Base-by-base conservation (phyloP, 495 filamentous ascomycete genomes). In the Aspergillus haitiensis region DNA sequence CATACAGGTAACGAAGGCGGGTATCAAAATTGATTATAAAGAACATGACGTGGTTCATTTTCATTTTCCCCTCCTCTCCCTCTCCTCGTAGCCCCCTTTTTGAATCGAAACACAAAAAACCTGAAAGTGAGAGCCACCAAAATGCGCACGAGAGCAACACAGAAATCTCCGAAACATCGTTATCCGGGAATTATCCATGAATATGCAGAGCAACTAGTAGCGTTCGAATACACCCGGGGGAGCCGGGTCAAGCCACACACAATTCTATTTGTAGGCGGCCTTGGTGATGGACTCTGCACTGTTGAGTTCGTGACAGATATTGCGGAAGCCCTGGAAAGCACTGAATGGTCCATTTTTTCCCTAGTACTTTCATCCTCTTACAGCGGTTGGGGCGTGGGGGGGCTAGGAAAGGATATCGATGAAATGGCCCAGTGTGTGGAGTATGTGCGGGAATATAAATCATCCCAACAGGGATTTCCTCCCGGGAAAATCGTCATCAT, bases 221-320 rank as follows among this genome's bases (percentile, higher is more conserved):
- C 75, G 4, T 80, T 80, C 55, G 77, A 81, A 72, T 80, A 72
- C 56, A 71, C 72, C 6, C 61, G 67, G 48, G 55, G 39, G 21
- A 46, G 67, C 8, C 42, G 59, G 45, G 64, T 57, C n/a, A 71
- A 76, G 66, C 74, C 76, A 35, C 85, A 95, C 76, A 86, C 84
- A 18, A 75, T 97, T 35, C 71, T 97, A 61, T 95, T 93, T 73
- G 80, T 96, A 52, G 87, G 86, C 60, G 93, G 93, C 16, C 84
- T 97, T 12, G 86, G 84, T 59, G 92, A 94, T 75, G 89, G 88
- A 47, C 83, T 92, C 47, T 81, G 87, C 37, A 89, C 87, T 4
- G 81, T 86, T 32, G 76, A 79, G 12, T 91, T 88, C 69, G 76
- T 83, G 42, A 59, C 78, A 7, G 69, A 72, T 7, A 70, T 92